phyloP scores from a whole-genome alignment of 768 basidiomycete species.

The Leccinum imitatum region DNA sequence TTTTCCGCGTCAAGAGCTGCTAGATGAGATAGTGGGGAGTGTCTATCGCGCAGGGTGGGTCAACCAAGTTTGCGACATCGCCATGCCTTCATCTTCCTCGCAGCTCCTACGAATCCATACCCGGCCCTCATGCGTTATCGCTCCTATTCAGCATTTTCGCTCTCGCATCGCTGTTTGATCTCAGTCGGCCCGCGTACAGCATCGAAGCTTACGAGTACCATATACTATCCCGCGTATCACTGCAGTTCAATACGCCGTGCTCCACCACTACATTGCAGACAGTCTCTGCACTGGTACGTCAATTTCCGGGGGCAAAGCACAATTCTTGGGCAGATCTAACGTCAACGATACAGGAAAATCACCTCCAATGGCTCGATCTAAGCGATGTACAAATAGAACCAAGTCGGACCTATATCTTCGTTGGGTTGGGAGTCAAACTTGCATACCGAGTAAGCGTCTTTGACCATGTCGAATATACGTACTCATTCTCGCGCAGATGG shows the following conservation, averaged over 20 bases:
- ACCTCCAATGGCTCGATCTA: conserved; percentile 52
- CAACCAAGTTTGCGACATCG: background rate
- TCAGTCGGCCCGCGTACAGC: conserved; percentile 44
- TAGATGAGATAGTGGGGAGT: conserved; percentile 51
- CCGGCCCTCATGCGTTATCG: conserved; percentile 53
- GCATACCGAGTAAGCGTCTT: conserved; percentile 53
- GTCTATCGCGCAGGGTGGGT: conserved; percentile 57
- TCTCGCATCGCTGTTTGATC: conserved; percentile 63
- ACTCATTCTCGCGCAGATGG: conserved; percentile 39
- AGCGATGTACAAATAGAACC: conserved; percentile 50
- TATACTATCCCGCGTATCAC: conserved; percentile 52
- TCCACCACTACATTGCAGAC: conserved; percentile 52
- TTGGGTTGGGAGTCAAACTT: conserved; percentile 59
- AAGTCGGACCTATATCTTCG: conserved; percentile 52
- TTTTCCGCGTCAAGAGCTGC: conserved; percentile 51
- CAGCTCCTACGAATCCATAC: conserved; percentile 40
- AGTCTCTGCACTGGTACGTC: conserved; percentile 55
- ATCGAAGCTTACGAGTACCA: conserved; percentile 63
- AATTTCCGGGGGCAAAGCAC: conserved; percentile 5
- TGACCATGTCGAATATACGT: background rate
- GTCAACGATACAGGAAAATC: conserved; percentile 35
- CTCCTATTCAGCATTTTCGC: conserved; percentile 68
- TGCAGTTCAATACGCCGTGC: conserved; percentile 46
- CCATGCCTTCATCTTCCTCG: conserved; percentile 5
- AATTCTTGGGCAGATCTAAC: conserved; percentile 8